Base-by-base conservation (phyloP, 2,329 filamentous ascomycete genomes). In the Pseudocercospora fuligena region DNA sequence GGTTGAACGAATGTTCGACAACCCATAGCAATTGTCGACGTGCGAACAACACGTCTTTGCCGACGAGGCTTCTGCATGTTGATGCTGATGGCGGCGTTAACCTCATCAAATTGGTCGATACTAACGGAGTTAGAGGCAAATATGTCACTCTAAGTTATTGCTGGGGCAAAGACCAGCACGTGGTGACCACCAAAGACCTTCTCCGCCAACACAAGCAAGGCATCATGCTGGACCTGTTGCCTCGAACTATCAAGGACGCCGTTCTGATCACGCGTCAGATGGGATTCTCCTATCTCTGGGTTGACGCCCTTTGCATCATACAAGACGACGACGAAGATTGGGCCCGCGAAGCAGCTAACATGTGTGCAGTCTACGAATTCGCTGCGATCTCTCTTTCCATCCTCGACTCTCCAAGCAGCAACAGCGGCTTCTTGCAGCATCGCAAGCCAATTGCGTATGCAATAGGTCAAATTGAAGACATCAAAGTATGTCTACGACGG, bases 231-330 rank as follows among this genome's bases (percentile, higher is more conserved):
- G n/a, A 14, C n/a, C 6, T 2, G 6, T 29, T 67, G 47, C 43
- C 54, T 3, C 19, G 29, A 14, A 65, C 61, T 5, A 65, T 64
- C 43, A 25, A 7, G 7, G 65, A 67, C 14, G 65, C 65, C 2
- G 57, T 65, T 14, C n/a, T 46, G 23, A 23, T 59, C 63, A 63
- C 63, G 12, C 23, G 59, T 7, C 31, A 14, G 9, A 27, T 66
- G 6, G 59, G 60, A 5, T 31, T 64, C 12, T 33, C 21, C 6
- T 69, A 70, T 60, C 49, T 70, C 23, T 69, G 67, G 67, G 67
- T 69, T 19, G 67, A 69, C 31, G 46, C 67, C 12, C 47, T 69
- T 19, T 69, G 67, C 57, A 68, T 68, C 29, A 64, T 68, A 36
- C 67, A 68, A 61, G 63, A 62, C 27, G 60, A 56, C 16, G 23